Conservation (phyloP, 2,329 filamentous ascomycete species). For the Colletotrichum abscissum region DNA sequence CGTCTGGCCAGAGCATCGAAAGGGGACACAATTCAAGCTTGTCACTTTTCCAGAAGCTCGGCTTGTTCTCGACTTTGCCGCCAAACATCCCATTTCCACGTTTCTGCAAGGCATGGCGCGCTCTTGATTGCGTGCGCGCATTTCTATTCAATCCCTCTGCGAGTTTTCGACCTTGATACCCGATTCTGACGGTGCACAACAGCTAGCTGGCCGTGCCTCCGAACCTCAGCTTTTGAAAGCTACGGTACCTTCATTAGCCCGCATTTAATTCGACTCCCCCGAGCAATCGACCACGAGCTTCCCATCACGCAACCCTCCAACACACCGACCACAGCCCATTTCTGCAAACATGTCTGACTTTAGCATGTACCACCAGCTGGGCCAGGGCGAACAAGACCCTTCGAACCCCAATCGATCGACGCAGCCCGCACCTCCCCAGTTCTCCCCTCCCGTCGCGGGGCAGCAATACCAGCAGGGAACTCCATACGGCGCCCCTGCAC, state of each 20-base stretch:
- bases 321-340: not conserved
- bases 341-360: conserved; percentile 63
- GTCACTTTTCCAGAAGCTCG: conserved; percentile 15
- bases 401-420: conserved; percentile 63
- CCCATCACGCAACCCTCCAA: conserved; percentile 5
- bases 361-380: conserved; percentile 66
- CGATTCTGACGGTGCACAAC: conserved; percentile 11
- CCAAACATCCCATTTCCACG: not conserved
- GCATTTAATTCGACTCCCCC: conserved; percentile 15
- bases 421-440: conserved; percentile 65
- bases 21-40: conserved; percentile 32
- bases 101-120: conserved; percentile 26
- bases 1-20: conserved; percentile 17
- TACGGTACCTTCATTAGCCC: conserved; percentile 1
- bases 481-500: conserved; percentile 51
- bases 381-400: conserved; percentile 67
- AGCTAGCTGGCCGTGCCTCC: conserved; percentile 10
- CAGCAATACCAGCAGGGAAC: conserved; percentile 63
- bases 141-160: conserved; percentile 1
- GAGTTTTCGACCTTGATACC: not conserved
- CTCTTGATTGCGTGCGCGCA: conserved; percentile 28
- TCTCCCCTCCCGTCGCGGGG: conserved; percentile 64
- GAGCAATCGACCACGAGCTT: not conserved
- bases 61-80: conserved; percentile 3
- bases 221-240: conserved; percentile 8